A percentile compares a stretch with the other conserved stretches of the same genome.
These are phyloP conservation scores for Teunomyces barrocoloradensis DNA, from an alignment of 805 yeast genomes.

Conservation along the genomic window DNA sequence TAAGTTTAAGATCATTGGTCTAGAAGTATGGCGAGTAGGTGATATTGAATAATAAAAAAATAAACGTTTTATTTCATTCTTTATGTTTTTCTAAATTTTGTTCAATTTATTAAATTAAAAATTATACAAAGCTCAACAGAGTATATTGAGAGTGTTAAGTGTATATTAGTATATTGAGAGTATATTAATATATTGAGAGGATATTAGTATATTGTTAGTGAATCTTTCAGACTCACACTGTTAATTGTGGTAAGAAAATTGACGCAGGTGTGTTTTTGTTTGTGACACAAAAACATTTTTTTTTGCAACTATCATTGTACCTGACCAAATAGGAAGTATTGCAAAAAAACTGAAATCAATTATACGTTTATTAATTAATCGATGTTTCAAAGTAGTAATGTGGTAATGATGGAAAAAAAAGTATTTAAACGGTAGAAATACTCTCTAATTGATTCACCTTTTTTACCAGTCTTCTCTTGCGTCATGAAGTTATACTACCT, in stretches of 20 bases:
- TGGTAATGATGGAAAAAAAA: not conserved
- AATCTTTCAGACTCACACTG: no score
- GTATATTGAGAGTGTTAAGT: no score
- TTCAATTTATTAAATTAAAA: not conserved
- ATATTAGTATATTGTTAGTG: no score
- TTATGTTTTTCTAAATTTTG: not conserved
- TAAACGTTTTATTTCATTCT: not conserved
- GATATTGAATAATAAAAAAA: conserved; percentile 13
- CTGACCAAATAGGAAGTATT: conserved; percentile 1
- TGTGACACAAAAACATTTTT: not conserved
- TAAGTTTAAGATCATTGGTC: conserved; percentile 69
- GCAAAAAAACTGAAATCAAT: not conserved
- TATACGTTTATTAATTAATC: not conserved
- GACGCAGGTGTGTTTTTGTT: not conserved
- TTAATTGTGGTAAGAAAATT: not conserved
- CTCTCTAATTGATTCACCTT: not conserved
- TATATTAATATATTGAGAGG: no score
- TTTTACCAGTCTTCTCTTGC: not conserved
- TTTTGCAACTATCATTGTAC: conserved; percentile 2
- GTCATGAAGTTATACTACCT: not conserved
- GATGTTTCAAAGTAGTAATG: not conserved
- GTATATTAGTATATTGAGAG: no score
- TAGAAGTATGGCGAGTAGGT: conserved; percentile 86
- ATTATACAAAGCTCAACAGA: no score
- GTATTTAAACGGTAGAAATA: not conserved